Base-by-base conservation (phyloP, 2,329 filamentous ascomycete species). In the Colletotrichum sp. region DNA sequence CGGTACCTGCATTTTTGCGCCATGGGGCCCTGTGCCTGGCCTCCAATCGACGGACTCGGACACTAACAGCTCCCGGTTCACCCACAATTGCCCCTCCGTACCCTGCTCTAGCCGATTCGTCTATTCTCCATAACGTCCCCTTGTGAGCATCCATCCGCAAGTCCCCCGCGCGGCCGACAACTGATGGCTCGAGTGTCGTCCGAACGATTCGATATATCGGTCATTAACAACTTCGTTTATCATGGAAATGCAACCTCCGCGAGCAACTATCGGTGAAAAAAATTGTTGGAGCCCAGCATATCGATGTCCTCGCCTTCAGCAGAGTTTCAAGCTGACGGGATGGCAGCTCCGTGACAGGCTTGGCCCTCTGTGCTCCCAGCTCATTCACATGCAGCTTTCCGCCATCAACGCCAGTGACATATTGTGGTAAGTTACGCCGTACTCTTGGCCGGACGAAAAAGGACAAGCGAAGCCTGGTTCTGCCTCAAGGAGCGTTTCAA, bases 1-100 rank as follows among this genome's bases (percentile, higher is more conserved):
- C 52, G 56, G 74, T 76, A 71, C 74, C 74, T 76, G 71, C 71
- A 75, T 76, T 39, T 52, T 61, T 48, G 62, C 56, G 73, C 69
- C 39, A 43, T 55, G 25, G 64, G 64, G 30, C 64, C 64, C 30
- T 75, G 62, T 52, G 48, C 58, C 64, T 60, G 65, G 36, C 43
- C 43, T 73, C 64, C 58, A 69, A 52, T 69, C 39, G 56, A 73
- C 64, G 64, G 70, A 30, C 70, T 65, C 58, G 48, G 56, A 74
- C 73, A 72, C 70, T 74, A 69, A 68, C 56, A 74, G 22, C 18
- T 28, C 22, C 68, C 67, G 65, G 43, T 61, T 70, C 27, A 28
- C 28, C 28, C 27, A 66, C 18, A 68, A 34, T 66, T 32, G 58
- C 48, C 25, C 25, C 52, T 36, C 34, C 28, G 30, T 61, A n/a